A percentile compares a stretch with the other conserved stretches of the same genome.
Evolutionary conservation across 495 filamentous ascomycete species (phyloP).

Genomic region (Neurospora sp.): DNA sequence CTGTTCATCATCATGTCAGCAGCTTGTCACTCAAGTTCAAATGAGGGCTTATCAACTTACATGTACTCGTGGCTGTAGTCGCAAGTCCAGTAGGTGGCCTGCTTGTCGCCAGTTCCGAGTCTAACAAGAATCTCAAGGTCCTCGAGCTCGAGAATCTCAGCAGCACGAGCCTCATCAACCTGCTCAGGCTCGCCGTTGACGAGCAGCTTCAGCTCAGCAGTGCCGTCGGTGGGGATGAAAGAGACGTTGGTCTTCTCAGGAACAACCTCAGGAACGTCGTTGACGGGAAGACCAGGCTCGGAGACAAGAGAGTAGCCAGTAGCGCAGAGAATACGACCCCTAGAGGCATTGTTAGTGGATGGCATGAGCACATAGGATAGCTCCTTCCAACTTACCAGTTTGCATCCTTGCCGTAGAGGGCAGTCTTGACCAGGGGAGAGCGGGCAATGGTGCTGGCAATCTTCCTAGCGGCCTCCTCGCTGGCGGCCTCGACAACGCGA

Average conservation of each 20-base stretch:
- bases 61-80: constrained; percentile 98
- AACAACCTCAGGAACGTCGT: constrained; percentile 52
- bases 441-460: constrained; percentile 87
- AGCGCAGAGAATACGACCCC: constrained; percentile 87
- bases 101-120: constrained; percentile 59
- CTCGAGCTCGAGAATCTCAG: constrained; percentile 76
- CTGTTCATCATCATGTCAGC: constrained; percentile 18
- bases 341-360: constrained; percentile 8
- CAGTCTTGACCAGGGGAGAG: constrained; percentile 92
- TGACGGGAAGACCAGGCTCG: constrained; percentile 41
- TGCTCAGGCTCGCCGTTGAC: constrained; percentile 85
- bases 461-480: constrained; percentile 51
- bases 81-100: constrained; percentile 88
- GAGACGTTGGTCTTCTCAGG: constrained; percentile 84
- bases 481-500: constrained; percentile 62
- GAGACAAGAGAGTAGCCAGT: constrained; percentile 80
- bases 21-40: neutral
- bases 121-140: constrained; percentile 73
- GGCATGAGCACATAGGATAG: neutral
- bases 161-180: constrained; percentile 76
- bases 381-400: constrained; percentile 55
- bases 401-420: constrained; percentile 90
- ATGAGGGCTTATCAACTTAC: constrained; percentile 14
- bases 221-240: constrained; percentile 81
- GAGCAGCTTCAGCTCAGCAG: constrained; percentile 68